Evolutionary conservation across 768 basidiomycete genomes (phyloP).

Genomic region (Botryobasidium botryosum): DNA sequence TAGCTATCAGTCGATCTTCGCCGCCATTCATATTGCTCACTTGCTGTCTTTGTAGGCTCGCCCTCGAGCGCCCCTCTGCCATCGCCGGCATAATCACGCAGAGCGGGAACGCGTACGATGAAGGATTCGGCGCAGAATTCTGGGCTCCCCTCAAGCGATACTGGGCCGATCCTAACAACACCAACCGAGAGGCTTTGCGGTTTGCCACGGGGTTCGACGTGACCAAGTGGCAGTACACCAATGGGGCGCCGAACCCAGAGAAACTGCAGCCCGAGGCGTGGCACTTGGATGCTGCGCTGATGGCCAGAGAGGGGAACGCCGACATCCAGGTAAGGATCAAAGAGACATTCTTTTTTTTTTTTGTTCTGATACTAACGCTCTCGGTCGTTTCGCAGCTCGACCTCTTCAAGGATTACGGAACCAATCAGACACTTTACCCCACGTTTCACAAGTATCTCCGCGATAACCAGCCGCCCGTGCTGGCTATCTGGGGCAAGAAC

Average conservation of each 20-base stretch:
- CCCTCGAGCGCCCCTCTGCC: constrained; percentile 25
- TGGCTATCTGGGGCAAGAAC: constrained; percentile 33
- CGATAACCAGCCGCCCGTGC: constrained; percentile 24
- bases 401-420: constrained; percentile 26
- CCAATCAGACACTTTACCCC: constrained; percentile 29
- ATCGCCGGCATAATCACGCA: constrained; percentile 31
- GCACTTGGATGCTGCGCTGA: constrained; percentile 27
- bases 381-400: no score
- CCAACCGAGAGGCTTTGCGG: constrained; percentile 17
- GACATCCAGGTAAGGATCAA: no score
- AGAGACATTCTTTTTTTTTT: no score
- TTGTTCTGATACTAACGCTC: no score
- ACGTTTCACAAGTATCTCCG: constrained; percentile 29
- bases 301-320: constrained; percentile 24
- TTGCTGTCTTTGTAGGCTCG: no score
- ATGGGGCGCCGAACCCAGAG: constrained; percentile 22
- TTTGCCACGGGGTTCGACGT: constrained; percentile 17
- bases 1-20: constrained; percentile 17
- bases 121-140: constrained; percentile 26
- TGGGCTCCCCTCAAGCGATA: constrained; percentile 23
- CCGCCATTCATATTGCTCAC: no score
- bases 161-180: constrained; percentile 20
- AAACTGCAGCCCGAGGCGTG: constrained; percentile 21
- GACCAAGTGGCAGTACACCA: constrained; percentile 26
- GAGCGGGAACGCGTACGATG: constrained; percentile 33